Evolutionary conservation across 805 yeast genomes (phyloP).

Genomic region (Wickerhamomyces queroliae): DNA sequence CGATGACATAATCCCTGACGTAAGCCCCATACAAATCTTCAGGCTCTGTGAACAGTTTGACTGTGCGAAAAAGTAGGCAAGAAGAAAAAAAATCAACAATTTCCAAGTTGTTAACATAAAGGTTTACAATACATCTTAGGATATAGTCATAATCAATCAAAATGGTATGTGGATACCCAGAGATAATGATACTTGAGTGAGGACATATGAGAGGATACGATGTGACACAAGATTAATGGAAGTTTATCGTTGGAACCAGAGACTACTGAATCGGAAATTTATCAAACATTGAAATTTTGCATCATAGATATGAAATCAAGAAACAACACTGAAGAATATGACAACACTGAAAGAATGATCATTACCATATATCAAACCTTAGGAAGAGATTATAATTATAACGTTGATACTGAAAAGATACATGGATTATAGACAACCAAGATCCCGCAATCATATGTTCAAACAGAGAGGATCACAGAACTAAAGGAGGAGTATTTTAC

Average conservation of each 20-base stretch:
- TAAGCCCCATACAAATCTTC: not conserved
- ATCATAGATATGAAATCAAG: no score
- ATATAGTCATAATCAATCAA: slow-evolving; percentile 7
- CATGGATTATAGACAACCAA: no score
- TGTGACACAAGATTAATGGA: not conserved
- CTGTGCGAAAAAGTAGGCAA: not conserved
- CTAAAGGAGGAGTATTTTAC: no score
- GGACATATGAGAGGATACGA: not conserved
- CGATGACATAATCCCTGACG: not conserved
- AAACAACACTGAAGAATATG: no score
- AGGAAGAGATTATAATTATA: no score
- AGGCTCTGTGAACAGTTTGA: no score
- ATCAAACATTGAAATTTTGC: no score
- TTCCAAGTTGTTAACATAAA: not conserved
- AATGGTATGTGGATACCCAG: slow-evolving; percentile 15
- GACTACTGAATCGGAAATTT: no score
- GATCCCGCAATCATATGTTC: not conserved
- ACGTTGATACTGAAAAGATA: no score
- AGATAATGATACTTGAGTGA: no score
- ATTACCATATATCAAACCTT: no score
- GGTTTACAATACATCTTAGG: not conserved
- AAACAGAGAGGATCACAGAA: not conserved
- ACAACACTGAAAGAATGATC: no score
- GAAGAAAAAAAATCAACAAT: not conserved
- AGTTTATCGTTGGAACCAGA: not conserved